Percentiles rank a stretch among this genome's conserved stretches.
Conservation (phyloP, 2,329 filamentous ascomycete species). For the Diaporthe citriasiana region DNA sequence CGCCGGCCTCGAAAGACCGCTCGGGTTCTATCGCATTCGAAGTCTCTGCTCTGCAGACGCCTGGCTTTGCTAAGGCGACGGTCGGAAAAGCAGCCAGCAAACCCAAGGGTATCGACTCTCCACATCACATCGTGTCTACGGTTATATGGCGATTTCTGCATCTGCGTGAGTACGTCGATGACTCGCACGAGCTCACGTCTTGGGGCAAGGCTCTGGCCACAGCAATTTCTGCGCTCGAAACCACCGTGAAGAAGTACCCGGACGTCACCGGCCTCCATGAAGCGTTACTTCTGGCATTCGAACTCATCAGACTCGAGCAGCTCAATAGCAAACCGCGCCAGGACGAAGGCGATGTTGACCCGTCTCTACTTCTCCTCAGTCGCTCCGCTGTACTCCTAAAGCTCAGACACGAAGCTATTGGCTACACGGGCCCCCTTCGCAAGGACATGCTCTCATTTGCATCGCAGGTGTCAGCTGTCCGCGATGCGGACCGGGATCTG, state of each 20-base stretch:
- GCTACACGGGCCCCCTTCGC: constrained; percentile 95
- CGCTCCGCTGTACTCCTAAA: constrained; percentile 87
- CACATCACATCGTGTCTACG: constrained; percentile 78
- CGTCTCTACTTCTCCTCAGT: constrained; percentile 84
- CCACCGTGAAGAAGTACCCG: constrained; percentile 61
- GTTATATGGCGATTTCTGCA: constrained; percentile 91
- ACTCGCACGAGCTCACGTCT: constrained; percentile 81
- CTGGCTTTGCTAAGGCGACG: constrained; percentile 78
- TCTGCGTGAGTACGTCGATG: constrained; percentile 86
- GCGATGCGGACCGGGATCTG: constrained; percentile 84
- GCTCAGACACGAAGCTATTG: constrained; percentile 85
- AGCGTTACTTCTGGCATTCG: constrained; percentile 84
- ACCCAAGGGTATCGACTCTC: constrained; percentile 71
- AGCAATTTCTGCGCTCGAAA: constrained; percentile 74
- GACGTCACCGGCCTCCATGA: constrained; percentile 74
- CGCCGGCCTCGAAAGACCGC: constrained; percentile 49
- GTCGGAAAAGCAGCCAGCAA: constrained; percentile 67
- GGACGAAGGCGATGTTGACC: constrained; percentile 79
- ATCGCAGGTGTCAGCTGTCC: constrained; percentile 84
- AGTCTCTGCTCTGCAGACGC: constrained; percentile 76
- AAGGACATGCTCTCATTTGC: constrained; percentile 90
- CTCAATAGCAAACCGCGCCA: constrained; percentile 78
- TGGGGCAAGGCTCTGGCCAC: constrained; percentile 87
- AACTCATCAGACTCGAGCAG: constrained; percentile 84
- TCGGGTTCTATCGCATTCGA: constrained; percentile 69